Percentiles rank a stretch among this genome's conserved stretches.
Conservation (phyloP, 345 rosid genomes). For the Erysimum cheiranthoides region DNA sequence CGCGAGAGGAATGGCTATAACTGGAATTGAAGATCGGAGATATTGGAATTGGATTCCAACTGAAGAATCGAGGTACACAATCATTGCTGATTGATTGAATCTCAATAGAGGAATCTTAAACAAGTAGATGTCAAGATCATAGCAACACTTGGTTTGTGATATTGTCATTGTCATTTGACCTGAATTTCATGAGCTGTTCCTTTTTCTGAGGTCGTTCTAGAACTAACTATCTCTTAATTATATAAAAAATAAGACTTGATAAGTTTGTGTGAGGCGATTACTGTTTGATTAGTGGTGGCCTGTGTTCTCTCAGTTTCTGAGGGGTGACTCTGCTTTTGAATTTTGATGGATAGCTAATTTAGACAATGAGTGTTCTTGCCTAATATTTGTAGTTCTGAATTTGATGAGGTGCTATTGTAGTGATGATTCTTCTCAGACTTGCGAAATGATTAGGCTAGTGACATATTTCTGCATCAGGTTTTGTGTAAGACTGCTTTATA, state of each 20-base stretch:
- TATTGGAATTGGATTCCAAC: slow-evolving; percentile 96
- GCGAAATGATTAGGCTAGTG: slow-evolving; percentile 13
- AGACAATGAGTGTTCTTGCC: background rate
- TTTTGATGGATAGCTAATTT: slow-evolving; percentile 3
- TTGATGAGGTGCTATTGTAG: background rate
- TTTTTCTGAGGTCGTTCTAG: background rate
- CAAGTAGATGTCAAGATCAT: slow-evolving; percentile 9
- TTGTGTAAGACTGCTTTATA: background rate
- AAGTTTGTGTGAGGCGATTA: background rate
- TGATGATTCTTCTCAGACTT: background rate
- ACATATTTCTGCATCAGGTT: background rate
- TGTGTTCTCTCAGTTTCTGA: background rate
- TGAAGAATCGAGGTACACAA: slow-evolving; percentile 84
- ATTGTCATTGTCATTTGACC: background rate
- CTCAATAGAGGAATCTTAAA: background rate
- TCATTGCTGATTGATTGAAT: slow-evolving; percentile 11
- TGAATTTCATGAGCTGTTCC: slow-evolving; percentile 11
- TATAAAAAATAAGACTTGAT: background rate
- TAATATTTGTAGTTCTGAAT: background rate
- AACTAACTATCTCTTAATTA: background rate
- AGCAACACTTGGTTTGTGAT: background rate
- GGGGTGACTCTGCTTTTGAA: background rate
- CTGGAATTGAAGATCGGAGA: slow-evolving; percentile 93
- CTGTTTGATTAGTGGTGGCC: background rate
- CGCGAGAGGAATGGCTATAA: slow-evolving; percentile 88